Conservation (phyloP, 305 asterid species). For the Ilex paraguariensis region DNA sequence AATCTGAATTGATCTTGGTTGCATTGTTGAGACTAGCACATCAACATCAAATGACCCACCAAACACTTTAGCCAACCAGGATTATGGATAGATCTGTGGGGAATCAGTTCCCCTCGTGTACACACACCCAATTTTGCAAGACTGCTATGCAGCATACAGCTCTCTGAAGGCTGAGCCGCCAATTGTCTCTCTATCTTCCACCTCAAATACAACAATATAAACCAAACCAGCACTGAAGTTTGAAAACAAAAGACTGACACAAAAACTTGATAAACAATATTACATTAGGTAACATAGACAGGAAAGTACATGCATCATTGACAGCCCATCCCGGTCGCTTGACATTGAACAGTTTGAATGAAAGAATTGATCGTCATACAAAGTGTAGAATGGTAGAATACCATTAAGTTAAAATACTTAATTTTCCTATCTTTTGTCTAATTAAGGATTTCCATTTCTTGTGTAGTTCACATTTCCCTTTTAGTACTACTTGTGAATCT, state of each 20-base stretch:
- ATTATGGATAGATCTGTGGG: conserved; percentile 65
- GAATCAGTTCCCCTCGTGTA: conserved; percentile 67
- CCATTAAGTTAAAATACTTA: too few relatives aligned
- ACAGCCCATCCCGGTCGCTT: too few relatives aligned
- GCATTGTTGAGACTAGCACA: conserved; percentile 42
- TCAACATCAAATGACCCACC: conserved; percentile 62
- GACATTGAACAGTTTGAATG: too few relatives aligned
- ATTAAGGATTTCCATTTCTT: too few relatives aligned
- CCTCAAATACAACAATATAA: conserved; percentile 84
- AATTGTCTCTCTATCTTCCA: conserved; percentile 78
- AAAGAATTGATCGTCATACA: too few relatives aligned
- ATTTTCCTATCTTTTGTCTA: too few relatives aligned
- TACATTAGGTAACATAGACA: too few relatives aligned
- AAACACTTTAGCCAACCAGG: conserved; percentile 90
- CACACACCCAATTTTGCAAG: conserved; percentile 95
- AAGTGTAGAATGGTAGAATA: too few relatives aligned
- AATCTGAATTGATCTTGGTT: conserved; percentile 58
- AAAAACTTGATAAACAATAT: too few relatives aligned
- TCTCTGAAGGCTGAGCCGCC: conserved; percentile 97
- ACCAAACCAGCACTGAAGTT: conserved; percentile 67
- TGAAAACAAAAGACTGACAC: conserved; percentile 17
- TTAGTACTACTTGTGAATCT: too few relatives aligned
- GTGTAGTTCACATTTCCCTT: too few relatives aligned
- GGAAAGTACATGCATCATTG: too few relatives aligned
- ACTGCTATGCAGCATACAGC: conserved; percentile 89